A percentile compares a stretch with the other conserved stretches of the same genome.
Conservation (phyloP, 148 eudicot species). For the Rhododendron kiyosumense region DNA sequence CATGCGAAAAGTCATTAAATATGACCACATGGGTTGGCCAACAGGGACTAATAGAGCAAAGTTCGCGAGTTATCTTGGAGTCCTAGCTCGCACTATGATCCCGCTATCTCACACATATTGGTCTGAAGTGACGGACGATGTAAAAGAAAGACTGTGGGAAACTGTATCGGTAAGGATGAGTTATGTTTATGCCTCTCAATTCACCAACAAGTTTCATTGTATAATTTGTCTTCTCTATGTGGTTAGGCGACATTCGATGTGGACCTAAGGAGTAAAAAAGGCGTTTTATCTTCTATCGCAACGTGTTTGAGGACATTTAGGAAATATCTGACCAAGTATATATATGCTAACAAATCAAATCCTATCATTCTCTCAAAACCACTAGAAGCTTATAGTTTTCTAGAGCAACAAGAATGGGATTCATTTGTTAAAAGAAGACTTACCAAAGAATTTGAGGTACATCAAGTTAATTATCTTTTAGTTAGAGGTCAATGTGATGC, state of each 20-base stretch:
- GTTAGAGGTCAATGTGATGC: too few species aligned
- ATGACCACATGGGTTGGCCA: neutral
- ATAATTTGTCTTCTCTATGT: neutral
- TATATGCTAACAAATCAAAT: neutral
- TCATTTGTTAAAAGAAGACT: neutral
- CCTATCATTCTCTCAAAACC: neutral
- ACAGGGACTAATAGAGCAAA: neutral
- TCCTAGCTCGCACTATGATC: neutral
- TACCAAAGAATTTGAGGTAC: neutral
- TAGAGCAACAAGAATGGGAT: neutral
- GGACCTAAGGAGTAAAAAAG: neutral
- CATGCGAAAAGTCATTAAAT: neutral
- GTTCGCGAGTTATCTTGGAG: neutral
- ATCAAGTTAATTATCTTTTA: too few species aligned
- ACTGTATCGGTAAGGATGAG: neutral
- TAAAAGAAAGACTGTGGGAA: neutral
- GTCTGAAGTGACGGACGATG: neutral
- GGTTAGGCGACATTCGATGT: neutral
- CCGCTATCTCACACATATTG: neutral
- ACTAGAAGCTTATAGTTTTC: neutral
- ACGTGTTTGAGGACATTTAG: neutral
- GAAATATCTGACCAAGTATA: neutral
- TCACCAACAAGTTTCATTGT: too few species aligned
- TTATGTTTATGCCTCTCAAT: too few species aligned
- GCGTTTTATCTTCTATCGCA: neutral